phyloP scores from a whole-genome alignment of 148 eudicot species.

The Dysphania ambrosioides region DNA sequence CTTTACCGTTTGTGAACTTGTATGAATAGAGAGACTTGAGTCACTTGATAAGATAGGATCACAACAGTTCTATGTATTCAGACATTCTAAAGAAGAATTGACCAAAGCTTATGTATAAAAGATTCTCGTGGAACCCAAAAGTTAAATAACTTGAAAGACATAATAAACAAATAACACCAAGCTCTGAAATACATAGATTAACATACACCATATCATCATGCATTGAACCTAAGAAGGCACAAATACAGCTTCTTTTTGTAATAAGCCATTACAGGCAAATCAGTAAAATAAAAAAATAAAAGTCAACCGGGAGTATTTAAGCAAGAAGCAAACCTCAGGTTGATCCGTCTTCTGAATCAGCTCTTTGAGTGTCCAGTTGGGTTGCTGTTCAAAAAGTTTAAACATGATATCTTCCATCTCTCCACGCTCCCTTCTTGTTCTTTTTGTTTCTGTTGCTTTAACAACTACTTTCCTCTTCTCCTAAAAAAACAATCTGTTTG shows the following conservation, averaged over 20 bases:
- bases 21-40: background rate
- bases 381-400: conserved; percentile 73
- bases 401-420: conserved; percentile 87
- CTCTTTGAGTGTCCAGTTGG: conserved; percentile 88
- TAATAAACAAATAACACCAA: background rate
- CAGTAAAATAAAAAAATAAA: background rate
- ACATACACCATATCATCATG: background rate
- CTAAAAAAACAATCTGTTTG: conserved; percentile 29
- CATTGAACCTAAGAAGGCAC: background rate
- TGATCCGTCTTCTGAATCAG: conserved; percentile 72
- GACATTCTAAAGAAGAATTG: background rate
- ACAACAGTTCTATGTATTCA: background rate
- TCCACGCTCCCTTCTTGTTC: conserved; percentile 82
- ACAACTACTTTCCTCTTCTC: conserved; percentile 62
- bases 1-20: background rate
- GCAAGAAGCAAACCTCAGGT: conserved; percentile 58
- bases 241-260: background rate
- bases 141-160: background rate
- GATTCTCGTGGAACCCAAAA: background rate
- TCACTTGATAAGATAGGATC: background rate
- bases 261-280: background rate
- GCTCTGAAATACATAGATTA: background rate
- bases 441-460: conserved; percentile 64
- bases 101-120: background rate
- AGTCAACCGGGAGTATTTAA: background rate